Conservation (phyloP, 345 rosid species). For the Pseudoturritis turrita region DNA sequence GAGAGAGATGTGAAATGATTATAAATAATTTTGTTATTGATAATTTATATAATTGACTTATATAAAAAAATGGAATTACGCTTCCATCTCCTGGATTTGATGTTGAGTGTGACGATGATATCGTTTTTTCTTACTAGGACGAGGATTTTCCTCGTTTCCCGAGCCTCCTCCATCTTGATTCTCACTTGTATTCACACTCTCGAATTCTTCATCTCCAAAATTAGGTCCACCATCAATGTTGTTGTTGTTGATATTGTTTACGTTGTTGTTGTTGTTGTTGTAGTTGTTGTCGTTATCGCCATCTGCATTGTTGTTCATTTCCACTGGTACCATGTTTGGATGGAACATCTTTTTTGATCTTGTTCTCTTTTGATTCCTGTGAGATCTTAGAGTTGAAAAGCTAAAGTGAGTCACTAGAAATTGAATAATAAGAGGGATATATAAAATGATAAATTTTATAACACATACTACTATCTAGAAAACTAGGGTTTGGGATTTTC, state of each 20-base stretch:
- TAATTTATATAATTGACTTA: neutral
- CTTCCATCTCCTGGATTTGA: constrained; percentile 92
- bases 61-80: constrained; percentile 37
- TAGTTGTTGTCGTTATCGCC: neutral
- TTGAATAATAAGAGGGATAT: neutral
- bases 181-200: constrained; percentile 51
- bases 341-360: neutral
- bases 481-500: neutral
- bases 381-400: neutral
- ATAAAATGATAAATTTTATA: neutral
- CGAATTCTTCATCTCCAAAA: neutral
- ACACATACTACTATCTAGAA: neutral
- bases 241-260: too few relatives aligned
- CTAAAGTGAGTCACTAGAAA: neutral
- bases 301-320: neutral
- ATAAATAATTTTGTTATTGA: neutral
- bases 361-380: neutral
- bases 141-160: constrained; percentile 57
- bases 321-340: neutral
- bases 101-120: constrained; percentile 84
- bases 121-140: constrained; percentile 56
- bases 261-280: neutral
- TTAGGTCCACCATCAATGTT: neutral
- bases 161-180: constrained; percentile 54
- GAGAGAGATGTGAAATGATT: neutral